Base-by-base conservation (phyloP, 257 asterid genomes). In the Agastache rugosa region DNA sequence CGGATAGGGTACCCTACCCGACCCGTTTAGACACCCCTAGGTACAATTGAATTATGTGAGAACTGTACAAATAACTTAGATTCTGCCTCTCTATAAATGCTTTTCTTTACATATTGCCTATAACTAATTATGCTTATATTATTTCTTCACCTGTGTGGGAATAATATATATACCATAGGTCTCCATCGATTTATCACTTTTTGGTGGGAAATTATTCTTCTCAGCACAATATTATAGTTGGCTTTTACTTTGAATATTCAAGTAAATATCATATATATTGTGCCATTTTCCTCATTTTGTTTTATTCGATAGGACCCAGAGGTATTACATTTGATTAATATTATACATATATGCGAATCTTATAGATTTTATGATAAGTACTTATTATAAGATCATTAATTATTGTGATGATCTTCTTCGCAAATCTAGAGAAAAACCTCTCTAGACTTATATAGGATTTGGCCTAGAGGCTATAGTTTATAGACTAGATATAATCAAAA, bases 21-120 rank as follows among this genome's bases (percentile, higher is more conserved):
- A n/a, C n/a, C n/a, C n/a, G n/a, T n/a, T n/a, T n/a, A n/a, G n/a
- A n/a, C n/a, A n/a, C n/a, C n/a, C n/a, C n/a, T n/a, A n/a, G n/a
- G n/a, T n/a, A n/a, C n/a, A 71, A 71, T 71, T 71, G 59, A 44
- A 8, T 17, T n/a, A 70, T 68, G 27, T 50, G 56, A 35, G 76
- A 27, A 11, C 10, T 29, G 22, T 44, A 2, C 19, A 6, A 53
- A 44, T 17, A 53, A 39, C 44, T 39, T 17, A 11, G 6, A 29
- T 31, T 50, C 58, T 45, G 10, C 2, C 11, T 19, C 12, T 47
- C 34, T 50, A 23, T 19, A 5, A 15, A 47, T 62, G 31, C n/a
- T 48, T 14, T 29, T 45, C 48, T 12, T 50, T 27, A 62, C 44
- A 62, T 50, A 14, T 20, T 53, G 42, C 31, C 66, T 65, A 44